Evolutionary conservation across 2,329 filamentous ascomycete species (phyloP).

Genomic region (Sporothrix dimorphospora): DNA sequence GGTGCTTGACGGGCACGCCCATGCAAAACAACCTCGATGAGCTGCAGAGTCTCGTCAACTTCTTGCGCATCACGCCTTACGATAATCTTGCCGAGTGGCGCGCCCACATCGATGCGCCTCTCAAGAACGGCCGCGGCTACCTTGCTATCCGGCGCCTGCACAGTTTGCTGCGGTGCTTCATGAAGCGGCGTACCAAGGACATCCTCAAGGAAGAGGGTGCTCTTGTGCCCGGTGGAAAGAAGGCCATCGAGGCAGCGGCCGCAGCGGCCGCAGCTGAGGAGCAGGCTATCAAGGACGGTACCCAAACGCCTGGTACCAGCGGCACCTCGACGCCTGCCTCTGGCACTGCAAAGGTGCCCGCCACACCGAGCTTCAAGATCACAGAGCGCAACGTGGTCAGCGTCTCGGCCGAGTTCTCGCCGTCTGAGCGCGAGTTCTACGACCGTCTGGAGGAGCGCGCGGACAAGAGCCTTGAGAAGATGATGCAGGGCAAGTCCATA

Average conservation of each 20-base stretch:
- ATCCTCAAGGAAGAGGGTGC: conserved; percentile 89
- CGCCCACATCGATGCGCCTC: conserved; percentile 82
- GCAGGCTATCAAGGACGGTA: conserved; percentile 49
- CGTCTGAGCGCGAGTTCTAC: conserved; percentile 84
- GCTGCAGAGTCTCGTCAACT: conserved; percentile 89
- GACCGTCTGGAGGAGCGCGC: conserved; percentile 80
- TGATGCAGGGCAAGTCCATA: conserved; percentile 75
- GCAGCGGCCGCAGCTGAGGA: conserved; percentile 41
- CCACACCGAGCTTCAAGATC: conserved; percentile 76
- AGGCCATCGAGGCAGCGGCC: conserved; percentile 46
- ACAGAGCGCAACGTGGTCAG: conserved; percentile 87
- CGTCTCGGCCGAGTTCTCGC: conserved; percentile 75
- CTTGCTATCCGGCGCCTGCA: conserved; percentile 87
- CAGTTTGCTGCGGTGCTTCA: conserved; percentile 84
- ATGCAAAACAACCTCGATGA: conserved; percentile 99
- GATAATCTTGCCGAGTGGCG: conserved; percentile 87
- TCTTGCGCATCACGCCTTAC: conserved; percentile 89
- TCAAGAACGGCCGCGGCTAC: conserved; percentile 88
- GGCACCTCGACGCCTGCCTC: conserved; percentile 36
- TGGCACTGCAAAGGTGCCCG: conserved; percentile 34
- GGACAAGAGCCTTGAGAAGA: conserved; percentile 81
- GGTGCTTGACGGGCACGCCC: conserved; percentile 94
- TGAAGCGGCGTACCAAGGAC: conserved; percentile 98
- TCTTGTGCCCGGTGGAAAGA: conserved; percentile 74
- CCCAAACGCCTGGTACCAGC: not conserved